phyloP scores from a whole-genome alignment of 2,329 filamentous ascomycete species.

The Claviceps pusilla region DNA sequence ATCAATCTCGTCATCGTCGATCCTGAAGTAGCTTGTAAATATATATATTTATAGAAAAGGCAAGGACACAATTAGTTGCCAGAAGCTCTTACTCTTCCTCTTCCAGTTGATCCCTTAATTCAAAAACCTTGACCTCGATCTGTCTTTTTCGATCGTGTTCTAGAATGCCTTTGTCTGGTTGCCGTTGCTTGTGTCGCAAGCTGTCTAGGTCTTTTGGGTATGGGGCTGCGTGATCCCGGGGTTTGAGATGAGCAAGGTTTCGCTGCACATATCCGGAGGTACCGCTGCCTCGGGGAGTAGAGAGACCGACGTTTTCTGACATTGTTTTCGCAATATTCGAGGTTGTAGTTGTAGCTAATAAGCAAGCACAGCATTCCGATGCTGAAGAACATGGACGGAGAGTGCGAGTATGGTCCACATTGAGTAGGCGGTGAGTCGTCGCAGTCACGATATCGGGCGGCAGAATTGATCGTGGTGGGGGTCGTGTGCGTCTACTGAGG shows the following conservation, averaged over 20 bases:
- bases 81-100: constrained; percentile 51
- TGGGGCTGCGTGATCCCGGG: constrained; percentile 64
- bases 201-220: constrained; percentile 58
- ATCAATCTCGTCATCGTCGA: constrained; percentile 87
- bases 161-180: constrained; percentile 83
- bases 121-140: constrained; percentile 86
- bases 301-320: constrained; percentile 94
- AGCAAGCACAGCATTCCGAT: not conserved
- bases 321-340: constrained; percentile 37
- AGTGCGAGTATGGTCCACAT: not conserved
- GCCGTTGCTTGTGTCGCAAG: constrained; percentile 60
- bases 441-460: constrained; percentile 8
- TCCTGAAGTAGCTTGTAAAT: constrained; percentile 26
- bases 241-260: constrained; percentile 77
- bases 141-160: constrained; percentile 86
- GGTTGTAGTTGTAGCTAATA: not conserved
- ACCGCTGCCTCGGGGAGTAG: constrained; percentile 83
- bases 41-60: not conserved
- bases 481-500: not conserved
- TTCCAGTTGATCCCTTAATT: constrained; percentile 79
- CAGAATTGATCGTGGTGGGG: constrained; percentile 15
- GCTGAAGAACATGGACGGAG: not conserved
- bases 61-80: not conserved
- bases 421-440: constrained; percentile 11
- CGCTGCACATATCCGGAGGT: constrained; percentile 96